Conservation (phyloP, 75 land plant species). For the Cunninghamia lanceolata region DNA sequence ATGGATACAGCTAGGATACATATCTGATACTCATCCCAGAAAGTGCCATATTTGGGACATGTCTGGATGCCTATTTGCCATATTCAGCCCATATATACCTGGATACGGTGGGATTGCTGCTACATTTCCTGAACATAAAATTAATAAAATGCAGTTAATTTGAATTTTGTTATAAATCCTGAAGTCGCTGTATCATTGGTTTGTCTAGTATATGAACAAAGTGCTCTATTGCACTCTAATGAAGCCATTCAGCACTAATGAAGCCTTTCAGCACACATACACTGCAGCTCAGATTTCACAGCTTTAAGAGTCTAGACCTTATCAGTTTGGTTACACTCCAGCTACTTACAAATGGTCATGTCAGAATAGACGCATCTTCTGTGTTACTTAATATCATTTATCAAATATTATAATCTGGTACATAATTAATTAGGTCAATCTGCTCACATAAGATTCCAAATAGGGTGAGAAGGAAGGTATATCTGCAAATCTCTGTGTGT, state of each 20-base stretch:
- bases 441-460: neutral
- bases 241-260: too few species aligned
- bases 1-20: neutral
- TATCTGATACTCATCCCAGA: neutral
- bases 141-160: neutral
- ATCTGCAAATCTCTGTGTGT: too few species aligned
- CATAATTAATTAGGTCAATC: neutral
- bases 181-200: too few species aligned
- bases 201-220: too few species aligned
- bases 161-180: neutral
- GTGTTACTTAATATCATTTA: neutral
- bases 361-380: neutral
- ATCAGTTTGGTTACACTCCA: neutral
- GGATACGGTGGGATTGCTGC: too few species aligned
- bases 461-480: neutral
- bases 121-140: too few species aligned
- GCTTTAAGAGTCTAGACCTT: neutral
- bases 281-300: neutral
- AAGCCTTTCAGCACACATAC: too few species aligned
- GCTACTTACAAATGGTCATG: neutral
- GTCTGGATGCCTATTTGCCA: neutral
- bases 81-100: neutral
- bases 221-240: too few species aligned
- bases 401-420: neutral
- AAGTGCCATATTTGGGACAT: neutral